Evolutionary conservation across 805 yeast genomes (phyloP).

Genomic region (Teunomyces gatunensis): DNA sequence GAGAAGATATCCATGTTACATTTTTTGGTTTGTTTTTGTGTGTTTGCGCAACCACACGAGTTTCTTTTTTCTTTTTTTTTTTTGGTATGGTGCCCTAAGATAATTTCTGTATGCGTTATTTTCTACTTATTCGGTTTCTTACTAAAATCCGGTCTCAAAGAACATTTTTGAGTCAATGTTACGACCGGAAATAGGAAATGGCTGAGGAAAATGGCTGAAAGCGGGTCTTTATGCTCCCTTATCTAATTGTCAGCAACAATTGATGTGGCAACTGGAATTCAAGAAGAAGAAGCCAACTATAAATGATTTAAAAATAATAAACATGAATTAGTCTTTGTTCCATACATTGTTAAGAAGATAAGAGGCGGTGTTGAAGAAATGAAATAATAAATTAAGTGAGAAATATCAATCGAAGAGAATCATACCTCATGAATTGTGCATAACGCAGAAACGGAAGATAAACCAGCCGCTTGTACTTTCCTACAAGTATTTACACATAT

Average conservation of each 20-base stretch:
- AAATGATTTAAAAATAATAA: constrained; percentile 2
- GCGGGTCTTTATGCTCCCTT: neutral
- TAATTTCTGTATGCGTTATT: neutral
- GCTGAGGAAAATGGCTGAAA: neutral
- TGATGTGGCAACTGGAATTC: neutral
- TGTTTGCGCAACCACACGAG: neutral
- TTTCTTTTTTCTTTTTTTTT: neutral
- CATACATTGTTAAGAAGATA: constrained; percentile 2
- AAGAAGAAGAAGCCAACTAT: neutral
- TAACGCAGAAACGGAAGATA: neutral
- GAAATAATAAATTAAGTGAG: neutral
- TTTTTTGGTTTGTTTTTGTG: neutral
- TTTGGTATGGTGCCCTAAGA: neutral
- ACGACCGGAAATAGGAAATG: neutral
- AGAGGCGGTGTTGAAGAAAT: neutral
- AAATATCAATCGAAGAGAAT: neutral
- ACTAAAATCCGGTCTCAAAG: neutral
- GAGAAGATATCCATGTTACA: neutral
- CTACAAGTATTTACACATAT: neutral
- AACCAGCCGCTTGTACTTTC: neutral
- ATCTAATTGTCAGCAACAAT: neutral
- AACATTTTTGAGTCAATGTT: neutral
- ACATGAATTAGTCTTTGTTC: constrained; percentile 4
- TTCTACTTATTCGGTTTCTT: neutral
- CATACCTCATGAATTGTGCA: neutral